Percentiles rank a stretch among this genome's conserved stretches.
Conservation (phyloP, 345 rosid species). For the Boechera divaricarpa region DNA sequence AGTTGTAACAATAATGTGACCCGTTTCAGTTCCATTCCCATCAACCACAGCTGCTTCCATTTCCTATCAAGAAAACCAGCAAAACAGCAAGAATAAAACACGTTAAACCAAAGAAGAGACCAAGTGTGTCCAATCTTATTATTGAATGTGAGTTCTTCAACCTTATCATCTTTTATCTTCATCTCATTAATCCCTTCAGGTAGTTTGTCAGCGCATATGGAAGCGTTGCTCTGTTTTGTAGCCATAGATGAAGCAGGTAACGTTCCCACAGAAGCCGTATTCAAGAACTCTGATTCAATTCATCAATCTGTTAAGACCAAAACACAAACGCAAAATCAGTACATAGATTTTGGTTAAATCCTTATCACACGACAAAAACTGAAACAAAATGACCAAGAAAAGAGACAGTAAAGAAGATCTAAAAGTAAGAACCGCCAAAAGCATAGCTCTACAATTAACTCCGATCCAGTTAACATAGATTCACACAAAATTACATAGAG, state of each 20-base stretch:
- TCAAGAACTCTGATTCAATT: conserved; percentile 11
- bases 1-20: conserved; percentile 85
- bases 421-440: background rate
- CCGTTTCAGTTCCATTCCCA: conserved; percentile 85
- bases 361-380: background rate
- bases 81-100: background rate
- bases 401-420: conserved; percentile 27
- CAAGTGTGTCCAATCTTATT: background rate
- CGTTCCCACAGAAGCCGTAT: conserved; percentile 46
- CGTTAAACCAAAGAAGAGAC: conserved; percentile 18
- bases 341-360: background rate
- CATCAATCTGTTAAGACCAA: conserved; percentile 27
- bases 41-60: conserved; percentile 87
- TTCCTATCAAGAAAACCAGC: conserved; percentile 55
- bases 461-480: conserved; percentile 28
- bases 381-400: conserved; percentile 6
- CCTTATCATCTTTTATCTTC: conserved; percentile 70
- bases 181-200: conserved; percentile 70
- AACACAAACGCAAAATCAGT: background rate
- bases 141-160: conserved; percentile 22
- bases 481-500: background rate
- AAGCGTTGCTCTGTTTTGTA: conserved; percentile 39
- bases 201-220: conserved; percentile 46
- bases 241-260: conserved; percentile 34
- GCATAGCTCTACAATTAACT: background rate